Evolutionary conservation across 371 early-diverging fungal species (phyloP), one percentile per base, ranked within the genome.

Genomic region (Mucor mucedo): DNA sequence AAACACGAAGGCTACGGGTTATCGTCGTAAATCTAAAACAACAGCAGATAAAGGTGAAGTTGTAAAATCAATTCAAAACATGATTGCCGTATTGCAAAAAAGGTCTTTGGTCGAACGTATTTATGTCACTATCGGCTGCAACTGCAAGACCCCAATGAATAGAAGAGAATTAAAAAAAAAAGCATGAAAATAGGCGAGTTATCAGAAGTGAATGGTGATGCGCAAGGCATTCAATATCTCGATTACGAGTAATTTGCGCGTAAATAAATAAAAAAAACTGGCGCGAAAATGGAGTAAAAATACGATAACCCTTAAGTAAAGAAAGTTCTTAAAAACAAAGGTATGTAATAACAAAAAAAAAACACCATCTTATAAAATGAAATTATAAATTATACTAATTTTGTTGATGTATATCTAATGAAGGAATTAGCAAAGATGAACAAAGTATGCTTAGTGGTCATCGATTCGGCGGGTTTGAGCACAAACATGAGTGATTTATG

Each of bases 381-480:
- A 64, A 45, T 52, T 65, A 58, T 53, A 52, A 64, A 53, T 32
- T 35, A 58, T 16, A 50, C 50, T 50, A 50, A 30, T 29, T 50
- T 66, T 60, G 30, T 11, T 67, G 54, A 35, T 52, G n/a, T 47
- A 66, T 61, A 60, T 57, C 30, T 66, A 14, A 42, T 67, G 38
- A 58, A 52, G 44, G 54, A 44, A 21, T 53, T 67, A 41, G 41
- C 21, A 61, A 60, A 60, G 52, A 42, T 60, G 16, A 30, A 13
- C 21, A 66, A 61, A 57, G 61, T 6, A n/a, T 52, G 49, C 33
- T 58, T 58, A 44, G 49, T 62, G 21, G 29, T 59, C 41, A 58
- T 62, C 41, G 58, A 68, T 68, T 62, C 63, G 5, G 62, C 59
- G 29, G 68, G 62, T 54, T 62, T 68, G 40, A 62, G 44, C 14